These are phyloP conservation scores for Mycosphaerella sp. DNA, from an alignment of 2,329 filamentous ascomycete genomes.

Conservation along the genomic window DNA sequence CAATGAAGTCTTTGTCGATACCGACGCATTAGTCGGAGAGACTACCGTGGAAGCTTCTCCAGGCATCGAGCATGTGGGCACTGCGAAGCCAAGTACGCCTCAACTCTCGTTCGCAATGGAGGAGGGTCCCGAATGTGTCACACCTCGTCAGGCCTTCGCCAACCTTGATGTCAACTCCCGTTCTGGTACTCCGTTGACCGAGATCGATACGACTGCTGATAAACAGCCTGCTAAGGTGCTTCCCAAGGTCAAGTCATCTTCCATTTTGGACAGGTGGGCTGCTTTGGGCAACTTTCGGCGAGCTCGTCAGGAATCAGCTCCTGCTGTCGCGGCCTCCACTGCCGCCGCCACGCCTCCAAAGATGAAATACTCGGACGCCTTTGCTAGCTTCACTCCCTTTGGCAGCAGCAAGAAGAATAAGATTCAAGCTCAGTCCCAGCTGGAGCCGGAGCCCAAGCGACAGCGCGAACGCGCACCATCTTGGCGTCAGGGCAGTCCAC, in stretches of 20 bases:
- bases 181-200: conserved; percentile 30
- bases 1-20: conserved; percentile 32
- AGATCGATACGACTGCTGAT: conserved; percentile 18
- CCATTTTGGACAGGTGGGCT: conserved; percentile 75
- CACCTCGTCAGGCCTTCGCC: conserved; percentile 47
- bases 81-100: conserved; percentile 54
- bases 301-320: conserved; percentile 48
- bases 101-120: conserved; percentile 40
- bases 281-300: conserved; percentile 78
- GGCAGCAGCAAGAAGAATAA: conserved; percentile 33
- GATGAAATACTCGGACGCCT: conserved; percentile 31
- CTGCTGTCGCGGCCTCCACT: conserved; percentile 32
- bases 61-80: conserved; percentile 36
- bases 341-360: conserved; percentile 34
- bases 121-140: conserved; percentile 43
- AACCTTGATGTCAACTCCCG: conserved; percentile 49
- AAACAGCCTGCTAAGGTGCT: conserved; percentile 47
- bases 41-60: conserved; percentile 8
- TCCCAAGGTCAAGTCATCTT: conserved; percentile 53
- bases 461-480: conserved; percentile 29
- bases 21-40: background rate
- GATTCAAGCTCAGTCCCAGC: conserved; percentile 23
- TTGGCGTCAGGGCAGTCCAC: conserved; percentile 31
- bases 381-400: conserved; percentile 32
- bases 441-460: conserved; percentile 12